Percentiles rank a stretch among this genome's conserved stretches.
These are phyloP conservation scores for Didymella arachidicola DNA, from an alignment of 2,329 filamentous ascomycete genomes.

Conservation along the genomic window DNA sequence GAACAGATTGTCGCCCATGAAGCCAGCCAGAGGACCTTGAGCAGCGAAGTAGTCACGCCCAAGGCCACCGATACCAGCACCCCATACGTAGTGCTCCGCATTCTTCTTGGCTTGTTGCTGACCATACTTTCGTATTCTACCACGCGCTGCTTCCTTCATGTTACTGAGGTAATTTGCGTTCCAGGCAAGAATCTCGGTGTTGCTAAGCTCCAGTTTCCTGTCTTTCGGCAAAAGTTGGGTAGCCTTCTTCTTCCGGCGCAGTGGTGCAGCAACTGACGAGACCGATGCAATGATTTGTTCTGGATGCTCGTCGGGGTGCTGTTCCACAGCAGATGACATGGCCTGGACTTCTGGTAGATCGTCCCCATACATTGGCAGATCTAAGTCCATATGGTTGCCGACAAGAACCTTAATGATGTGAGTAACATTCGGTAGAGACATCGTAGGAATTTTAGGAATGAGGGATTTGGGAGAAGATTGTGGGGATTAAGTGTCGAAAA, in stretches of 20 bases:
- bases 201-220: conserved; percentile 60
- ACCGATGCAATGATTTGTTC: conserved; percentile 46
- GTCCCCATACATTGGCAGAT: conserved; percentile 45
- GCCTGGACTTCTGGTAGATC: conserved; percentile 45
- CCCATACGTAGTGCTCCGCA: conserved; percentile 67
- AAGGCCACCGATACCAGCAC: conserved; percentile 63
- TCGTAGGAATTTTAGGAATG: neutral
- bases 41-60: conserved; percentile 50
- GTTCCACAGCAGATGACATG: conserved; percentile 28
- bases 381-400: conserved; percentile 39
- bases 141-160: conserved; percentile 61
- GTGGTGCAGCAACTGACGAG: conserved; percentile 50
- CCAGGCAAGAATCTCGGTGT: conserved; percentile 65
- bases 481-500: neutral
- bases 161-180: conserved; percentile 66
- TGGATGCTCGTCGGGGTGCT: conserved; percentile 24
- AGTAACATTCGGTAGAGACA: conserved; percentile 14
- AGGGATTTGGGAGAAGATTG: neutral
- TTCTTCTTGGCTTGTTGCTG: conserved; percentile 66
- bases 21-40: conserved; percentile 61
- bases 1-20: conserved; percentile 65
- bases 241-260: conserved; percentile 48
- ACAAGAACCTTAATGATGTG: conserved; percentile 31
- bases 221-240: conserved; percentile 59
- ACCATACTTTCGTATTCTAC: conserved; percentile 56